Conservation (phyloP, 2,329 filamentous ascomycete genomes). For the Spiromastix sp. region DNA sequence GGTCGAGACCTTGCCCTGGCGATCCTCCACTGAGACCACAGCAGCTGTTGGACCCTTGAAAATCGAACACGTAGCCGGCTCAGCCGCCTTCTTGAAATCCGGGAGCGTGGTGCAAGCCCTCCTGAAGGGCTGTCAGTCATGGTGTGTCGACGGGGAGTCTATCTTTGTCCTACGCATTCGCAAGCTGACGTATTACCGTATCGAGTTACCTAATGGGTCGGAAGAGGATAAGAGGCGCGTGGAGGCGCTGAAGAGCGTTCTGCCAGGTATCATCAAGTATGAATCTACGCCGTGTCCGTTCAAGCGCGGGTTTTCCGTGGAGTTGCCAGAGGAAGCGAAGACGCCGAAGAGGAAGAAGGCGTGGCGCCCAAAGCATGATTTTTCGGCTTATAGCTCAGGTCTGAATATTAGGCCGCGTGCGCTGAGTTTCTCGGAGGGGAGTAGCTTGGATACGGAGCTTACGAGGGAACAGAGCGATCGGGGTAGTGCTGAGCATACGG, state of each 20-base stretch:
- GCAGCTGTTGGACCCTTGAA: slow-evolving; percentile 72
- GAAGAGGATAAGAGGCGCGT: slow-evolving; percentile 55
- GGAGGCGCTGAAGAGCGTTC: slow-evolving; percentile 55
- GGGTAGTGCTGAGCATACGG: slow-evolving; percentile 5
- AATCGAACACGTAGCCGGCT: slow-evolving; percentile 77
- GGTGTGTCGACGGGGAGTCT: slow-evolving; percentile 77
- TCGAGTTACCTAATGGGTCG: slow-evolving; percentile 64
- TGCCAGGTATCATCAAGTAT: slow-evolving; percentile 67
- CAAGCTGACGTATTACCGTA: slow-evolving; percentile 77
- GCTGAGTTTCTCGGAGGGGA: slow-evolving; percentile 6
- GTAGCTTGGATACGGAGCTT: not conserved
- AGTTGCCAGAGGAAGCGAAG: slow-evolving; percentile 58
- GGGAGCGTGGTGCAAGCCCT: slow-evolving; percentile 77
- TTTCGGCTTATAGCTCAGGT: no score
- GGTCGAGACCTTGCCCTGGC: slow-evolving; percentile 60
- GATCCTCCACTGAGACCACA: slow-evolving; percentile 65
- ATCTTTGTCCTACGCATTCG: slow-evolving; percentile 83
- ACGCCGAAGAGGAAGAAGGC: slow-evolving; percentile 57
- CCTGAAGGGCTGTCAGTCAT: slow-evolving; percentile 80
- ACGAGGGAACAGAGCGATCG: slow-evolving; percentile 24
- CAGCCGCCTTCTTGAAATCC: slow-evolving; percentile 80
- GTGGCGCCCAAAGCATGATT: slow-evolving; percentile 49
- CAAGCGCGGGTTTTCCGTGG: slow-evolving; percentile 61
- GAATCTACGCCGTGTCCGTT: slow-evolving; percentile 87
- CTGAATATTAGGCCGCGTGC: slow-evolving; percentile 5